phyloP scores from a whole-genome alignment of 805 yeast genomes.

The Lipomyces sp. region DNA sequence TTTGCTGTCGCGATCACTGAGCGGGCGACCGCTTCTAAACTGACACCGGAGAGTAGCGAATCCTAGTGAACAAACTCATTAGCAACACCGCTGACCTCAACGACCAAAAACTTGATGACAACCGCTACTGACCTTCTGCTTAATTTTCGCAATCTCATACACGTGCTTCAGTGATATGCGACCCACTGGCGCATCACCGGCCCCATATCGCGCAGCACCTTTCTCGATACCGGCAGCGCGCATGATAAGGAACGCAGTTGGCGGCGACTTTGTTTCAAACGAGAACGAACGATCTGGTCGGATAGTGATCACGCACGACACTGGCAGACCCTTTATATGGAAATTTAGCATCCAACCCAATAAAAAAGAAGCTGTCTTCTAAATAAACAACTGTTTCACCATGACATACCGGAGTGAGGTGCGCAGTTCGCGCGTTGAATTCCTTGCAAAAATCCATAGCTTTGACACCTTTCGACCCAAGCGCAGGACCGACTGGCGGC shows the following conservation, averaged over 20 bases:
- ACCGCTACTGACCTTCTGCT: slow-evolving; percentile 54
- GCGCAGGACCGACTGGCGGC: slow-evolving; percentile 98
- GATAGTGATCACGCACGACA: slow-evolving; percentile 82
- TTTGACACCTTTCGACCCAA: slow-evolving; percentile 97
- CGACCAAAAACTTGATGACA: background rate
- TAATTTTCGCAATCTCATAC: slow-evolving; percentile 92
- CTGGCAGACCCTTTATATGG: slow-evolving; percentile 65
- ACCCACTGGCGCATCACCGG: slow-evolving; percentile 55
- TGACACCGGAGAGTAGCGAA: slow-evolving; percentile 70
- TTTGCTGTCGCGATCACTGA: slow-evolving; percentile 87
- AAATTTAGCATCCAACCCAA: background rate
- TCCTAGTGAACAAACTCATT: slow-evolving; percentile 50
- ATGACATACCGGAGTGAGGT: slow-evolving; percentile 58
- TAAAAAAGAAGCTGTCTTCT: background rate
- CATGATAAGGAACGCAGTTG: slow-evolving; percentile 82
- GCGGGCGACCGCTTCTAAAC: slow-evolving; percentile 76
- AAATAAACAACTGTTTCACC: background rate
- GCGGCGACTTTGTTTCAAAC: slow-evolving; percentile 88
- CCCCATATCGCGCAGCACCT: slow-evolving; percentile 71
- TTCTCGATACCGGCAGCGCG: slow-evolving; percentile 80
- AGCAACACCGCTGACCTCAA: background rate
- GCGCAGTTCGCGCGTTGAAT: slow-evolving; percentile 95
- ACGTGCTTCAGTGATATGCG: slow-evolving; percentile 79
- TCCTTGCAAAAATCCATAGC: slow-evolving; percentile 98
- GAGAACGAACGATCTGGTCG: slow-evolving; percentile 90